phyloP scores from a whole-genome alignment of 352 stramenopile genomes.

The Globisporangium abappressorium region DNA sequence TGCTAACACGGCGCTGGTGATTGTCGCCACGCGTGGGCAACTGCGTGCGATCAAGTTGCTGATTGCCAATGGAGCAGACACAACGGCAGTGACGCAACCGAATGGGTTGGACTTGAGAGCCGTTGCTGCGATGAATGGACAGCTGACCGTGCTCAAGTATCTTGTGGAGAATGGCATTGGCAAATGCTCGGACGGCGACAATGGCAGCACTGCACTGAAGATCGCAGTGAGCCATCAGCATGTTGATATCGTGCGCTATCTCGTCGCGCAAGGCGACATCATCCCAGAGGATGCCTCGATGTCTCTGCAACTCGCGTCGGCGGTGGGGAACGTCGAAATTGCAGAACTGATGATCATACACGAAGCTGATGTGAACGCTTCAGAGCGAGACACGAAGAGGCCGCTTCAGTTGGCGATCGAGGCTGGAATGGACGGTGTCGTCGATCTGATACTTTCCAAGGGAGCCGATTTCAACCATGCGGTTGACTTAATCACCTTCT shows the following conservation, averaged over 20 bases:
- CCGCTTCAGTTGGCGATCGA: constrained; percentile 8
- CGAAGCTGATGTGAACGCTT: background rate
- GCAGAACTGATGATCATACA: background rate
- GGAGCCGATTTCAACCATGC: background rate
- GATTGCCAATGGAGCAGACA: too few relatives aligned
- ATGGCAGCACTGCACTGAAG: background rate
- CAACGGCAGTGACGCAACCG: background rate
- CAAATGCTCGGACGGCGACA: background rate
- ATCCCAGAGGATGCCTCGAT: background rate
- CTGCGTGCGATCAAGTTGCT: too few relatives aligned
- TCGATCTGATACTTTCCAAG: background rate
- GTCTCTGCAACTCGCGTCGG: background rate
- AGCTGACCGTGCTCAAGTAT: background rate
- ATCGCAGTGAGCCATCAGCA: background rate
- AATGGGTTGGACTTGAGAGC: background rate
- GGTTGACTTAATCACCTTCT: background rate
- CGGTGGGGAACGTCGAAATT: background rate
- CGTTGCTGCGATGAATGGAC: background rate
- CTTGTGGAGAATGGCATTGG: background rate
- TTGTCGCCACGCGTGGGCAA: too few relatives aligned
- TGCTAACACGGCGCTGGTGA: too few relatives aligned
- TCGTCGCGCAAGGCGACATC: background rate
- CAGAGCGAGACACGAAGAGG: background rate
- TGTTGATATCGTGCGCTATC: background rate
- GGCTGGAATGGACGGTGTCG: background rate